These are phyloP conservation scores for Exidia glandulosa DNA, from an alignment of 768 basidiomycete genomes.

Conservation along the genomic window DNA sequence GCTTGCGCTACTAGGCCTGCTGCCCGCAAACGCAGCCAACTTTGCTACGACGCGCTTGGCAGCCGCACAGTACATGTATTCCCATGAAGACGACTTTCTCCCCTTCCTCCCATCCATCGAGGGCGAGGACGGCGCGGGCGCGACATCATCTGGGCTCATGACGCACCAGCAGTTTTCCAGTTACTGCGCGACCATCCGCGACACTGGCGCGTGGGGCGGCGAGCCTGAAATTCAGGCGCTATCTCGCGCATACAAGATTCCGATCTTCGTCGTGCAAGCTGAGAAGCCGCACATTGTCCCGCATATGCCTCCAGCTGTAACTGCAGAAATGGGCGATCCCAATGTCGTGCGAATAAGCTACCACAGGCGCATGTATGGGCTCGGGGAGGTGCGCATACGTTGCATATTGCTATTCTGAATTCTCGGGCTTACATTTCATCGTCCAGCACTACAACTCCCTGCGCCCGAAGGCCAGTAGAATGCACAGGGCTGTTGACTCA, in stretches of 20 bases:
- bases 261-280: constrained; percentile 86
- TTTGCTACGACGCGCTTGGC: constrained; percentile 51
- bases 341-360: constrained; percentile 70
- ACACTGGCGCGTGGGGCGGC: constrained; percentile 92
- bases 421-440: neutral
- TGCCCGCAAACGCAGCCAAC: constrained; percentile 46
- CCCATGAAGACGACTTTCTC: constrained; percentile 81
- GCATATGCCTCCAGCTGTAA: constrained; percentile 47
- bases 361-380: constrained; percentile 86
- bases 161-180: constrained; percentile 45
- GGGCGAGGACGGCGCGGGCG: constrained; percentile 58
- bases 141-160: constrained; percentile 63
- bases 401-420: neutral
- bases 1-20: constrained; percentile 56
- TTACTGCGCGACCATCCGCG: constrained; percentile 70
- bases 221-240: constrained; percentile 94
- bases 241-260: constrained; percentile 64
- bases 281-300: constrained; percentile 74
- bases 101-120: constrained; percentile 75
- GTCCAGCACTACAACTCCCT: constrained; percentile 81
- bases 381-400: constrained; percentile 69
- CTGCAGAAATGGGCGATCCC: constrained; percentile 19
- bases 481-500: neutral
- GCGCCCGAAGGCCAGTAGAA: constrained; percentile 33
- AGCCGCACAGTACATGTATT: constrained; percentile 71